Conservation (phyloP, 2,329 filamentous ascomycete genomes). For the Apiospora saccharicola region DNA sequence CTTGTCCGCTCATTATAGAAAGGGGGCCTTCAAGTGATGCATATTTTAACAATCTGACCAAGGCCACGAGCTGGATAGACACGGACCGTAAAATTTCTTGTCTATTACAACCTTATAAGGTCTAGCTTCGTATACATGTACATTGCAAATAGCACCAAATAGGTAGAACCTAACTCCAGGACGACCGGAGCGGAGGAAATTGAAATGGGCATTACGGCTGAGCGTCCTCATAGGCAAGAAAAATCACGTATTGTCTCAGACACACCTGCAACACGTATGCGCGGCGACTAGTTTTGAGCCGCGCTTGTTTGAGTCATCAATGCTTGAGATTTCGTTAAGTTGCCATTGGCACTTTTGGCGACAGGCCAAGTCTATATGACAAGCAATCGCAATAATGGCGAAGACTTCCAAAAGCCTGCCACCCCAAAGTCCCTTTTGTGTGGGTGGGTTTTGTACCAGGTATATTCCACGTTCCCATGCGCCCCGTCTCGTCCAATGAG, state of each 20-base stretch:
- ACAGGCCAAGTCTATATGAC: slow-evolving; percentile 26
- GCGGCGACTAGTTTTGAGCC: not conserved
- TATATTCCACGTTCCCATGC: slow-evolving; percentile 16
- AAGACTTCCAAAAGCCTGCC: not conserved
- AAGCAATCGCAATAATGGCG: slow-evolving; percentile 22
- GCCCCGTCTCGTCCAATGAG: not conserved
- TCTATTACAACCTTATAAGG: not conserved
- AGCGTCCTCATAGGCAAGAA: not conserved
- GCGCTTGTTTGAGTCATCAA: slow-evolving; percentile 10
- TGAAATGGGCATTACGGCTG: too few species aligned
- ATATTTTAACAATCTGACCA: not conserved
- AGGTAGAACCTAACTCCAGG: not conserved
- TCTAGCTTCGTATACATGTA: not conserved
- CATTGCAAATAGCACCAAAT: not conserved
- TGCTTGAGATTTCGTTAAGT: slow-evolving; percentile 21
- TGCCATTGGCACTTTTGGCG: slow-evolving; percentile 16
- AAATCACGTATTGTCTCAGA: not conserved
- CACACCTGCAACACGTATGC: not conserved
- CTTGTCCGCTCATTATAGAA: not conserved
- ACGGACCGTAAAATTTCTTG: not conserved
- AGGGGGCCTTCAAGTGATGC: not conserved
- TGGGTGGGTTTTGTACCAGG: not conserved
- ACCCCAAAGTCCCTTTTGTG: slow-evolving; percentile 14
- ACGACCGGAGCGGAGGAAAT: not conserved
- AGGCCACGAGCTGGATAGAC: not conserved